Percentiles rank a stretch among this genome's conserved stretches.
phyloP scores from a whole-genome alignment of 345 rosid species.

The Punica granatum region DNA sequence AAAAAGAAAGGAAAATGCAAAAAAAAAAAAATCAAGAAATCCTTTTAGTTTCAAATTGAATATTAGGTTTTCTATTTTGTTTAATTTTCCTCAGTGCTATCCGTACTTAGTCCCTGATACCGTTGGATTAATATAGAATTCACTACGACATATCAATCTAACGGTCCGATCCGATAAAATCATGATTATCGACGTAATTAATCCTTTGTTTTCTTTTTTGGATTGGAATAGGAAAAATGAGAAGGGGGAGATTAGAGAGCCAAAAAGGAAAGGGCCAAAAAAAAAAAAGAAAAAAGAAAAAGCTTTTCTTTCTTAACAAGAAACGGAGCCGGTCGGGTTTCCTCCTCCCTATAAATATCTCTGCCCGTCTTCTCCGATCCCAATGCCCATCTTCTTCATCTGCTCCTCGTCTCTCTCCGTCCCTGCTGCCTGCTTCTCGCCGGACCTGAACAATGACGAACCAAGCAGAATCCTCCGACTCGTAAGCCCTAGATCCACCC shows the following conservation, averaged over 20 bases:
- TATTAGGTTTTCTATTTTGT: too few relatives aligned
- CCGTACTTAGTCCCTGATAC: too few relatives aligned
- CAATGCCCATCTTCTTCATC: not conserved
- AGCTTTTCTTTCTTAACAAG: constrained; percentile 50
- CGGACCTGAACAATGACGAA: constrained; percentile 38
- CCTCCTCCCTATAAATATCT: constrained; percentile 16
- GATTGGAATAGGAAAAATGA: too few relatives aligned
- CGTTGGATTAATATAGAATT: too few relatives aligned
- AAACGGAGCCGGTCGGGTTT: constrained; percentile 24
- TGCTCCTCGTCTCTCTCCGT: constrained; percentile 8
- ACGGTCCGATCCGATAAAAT: too few relatives aligned
- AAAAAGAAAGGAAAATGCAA: too few relatives aligned
- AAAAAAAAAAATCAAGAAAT: too few relatives aligned
- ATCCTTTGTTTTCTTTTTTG: too few relatives aligned
- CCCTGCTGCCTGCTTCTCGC: not conserved
- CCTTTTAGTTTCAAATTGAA: too few relatives aligned
- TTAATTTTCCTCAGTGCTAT: too few relatives aligned
- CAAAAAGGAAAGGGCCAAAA: not conserved
- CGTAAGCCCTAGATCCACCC: constrained; percentile 59
- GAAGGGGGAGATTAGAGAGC: not conserved
- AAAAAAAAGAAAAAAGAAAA: not conserved
- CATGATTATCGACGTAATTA: too few relatives aligned
- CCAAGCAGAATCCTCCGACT: constrained; percentile 79
- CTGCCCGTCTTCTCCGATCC: constrained; percentile 16
- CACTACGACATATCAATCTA: too few relatives aligned